Evolutionary conservation across 2,329 filamentous ascomycete genomes (phyloP), one percentile per base, ranked within the genome.

Genomic region (Scleromitrula shiraiana): DNA sequence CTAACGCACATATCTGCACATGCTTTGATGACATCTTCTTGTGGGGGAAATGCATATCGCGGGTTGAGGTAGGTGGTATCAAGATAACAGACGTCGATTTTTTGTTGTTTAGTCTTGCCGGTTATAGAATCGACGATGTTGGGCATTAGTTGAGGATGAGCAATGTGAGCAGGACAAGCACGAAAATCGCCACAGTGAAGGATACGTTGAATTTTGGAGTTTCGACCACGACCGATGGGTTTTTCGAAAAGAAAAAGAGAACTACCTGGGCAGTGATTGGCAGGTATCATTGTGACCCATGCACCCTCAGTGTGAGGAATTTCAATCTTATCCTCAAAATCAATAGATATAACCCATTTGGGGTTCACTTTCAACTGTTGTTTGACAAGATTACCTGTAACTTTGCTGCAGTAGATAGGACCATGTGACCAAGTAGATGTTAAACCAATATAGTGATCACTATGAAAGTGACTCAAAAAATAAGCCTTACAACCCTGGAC

Each of bases 31-130:
- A 98, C 93, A 56, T 93, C 83, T 49, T 84, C 76, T 63, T 98
- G 93, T 3, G 80, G 83, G 0, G 93, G 93, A 58, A 98, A 98
- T 0, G 91, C 84, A 66, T 97, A 98, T 54, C 90, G 89, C 0
- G 93, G 93, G 54, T 93, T 95, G 9, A 98, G 76, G 63, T 98
- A 98, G 0, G 93, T 98, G 0, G 93, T 98, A 63, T 98, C 93
- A 7, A 98, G 79, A 64, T 98, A 98, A 69, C 93, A 97, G 23
- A 91, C 81, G 61, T 98, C 91, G 46, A 98, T 89, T 59, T 83
- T 88, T 62, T 97, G 93, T 60, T 93, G 85, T 50, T 74, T 81
- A 1, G 70, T 71, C 64, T 85, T 85, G 1, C 88, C 86, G 0
- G 80, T 82, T 7, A 85, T 70, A 2, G 75, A 70, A 58, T 95